Evolutionary conservation across 2,329 filamentous ascomycete species (phyloP).

Genomic region (Aspergillus flavus): DNA sequence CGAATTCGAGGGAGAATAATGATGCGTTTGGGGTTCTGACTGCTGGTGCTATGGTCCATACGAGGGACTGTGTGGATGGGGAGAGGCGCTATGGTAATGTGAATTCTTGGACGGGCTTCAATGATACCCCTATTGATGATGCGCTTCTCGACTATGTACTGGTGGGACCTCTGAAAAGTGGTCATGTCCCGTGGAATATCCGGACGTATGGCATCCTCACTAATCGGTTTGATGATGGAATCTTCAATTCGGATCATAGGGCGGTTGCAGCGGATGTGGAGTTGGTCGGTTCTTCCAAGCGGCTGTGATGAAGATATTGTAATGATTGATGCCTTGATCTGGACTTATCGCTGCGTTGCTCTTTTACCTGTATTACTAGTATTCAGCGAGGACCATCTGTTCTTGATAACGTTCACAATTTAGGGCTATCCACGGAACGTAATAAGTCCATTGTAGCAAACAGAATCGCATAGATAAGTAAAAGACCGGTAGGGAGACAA

Average conservation of each 20-base stretch:
- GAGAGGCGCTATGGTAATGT: constrained; percentile 1
- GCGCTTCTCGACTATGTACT: neutral
- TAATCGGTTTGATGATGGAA: constrained; percentile 3
- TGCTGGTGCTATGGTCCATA: neutral
- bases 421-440: neutral
- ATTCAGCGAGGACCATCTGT: neutral
- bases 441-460: neutral
- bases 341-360: neutral
- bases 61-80: constrained; percentile 1
- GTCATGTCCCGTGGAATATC: neutral
- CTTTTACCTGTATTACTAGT: neutral
- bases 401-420: neutral
- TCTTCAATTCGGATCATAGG: constrained; percentile 2
- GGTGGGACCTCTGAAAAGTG: neutral
- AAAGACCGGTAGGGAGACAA: neutral
- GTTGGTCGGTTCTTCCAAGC: neutral
- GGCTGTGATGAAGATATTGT: neutral
- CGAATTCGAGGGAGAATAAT: neutral
- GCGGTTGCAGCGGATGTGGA: constrained; percentile 1
- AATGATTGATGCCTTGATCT: neutral
- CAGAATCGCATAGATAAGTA: neutral
- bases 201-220: neutral
- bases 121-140: constrained; percentile 2
- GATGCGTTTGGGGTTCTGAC: constrained; percentile 1
- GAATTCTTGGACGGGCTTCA: constrained; percentile 4